A percentile compares a stretch with the other conserved stretches of the same genome.
Conservation (phyloP, 2,329 filamentous ascomycete genomes). For the Fusarium lyarnte region DNA sequence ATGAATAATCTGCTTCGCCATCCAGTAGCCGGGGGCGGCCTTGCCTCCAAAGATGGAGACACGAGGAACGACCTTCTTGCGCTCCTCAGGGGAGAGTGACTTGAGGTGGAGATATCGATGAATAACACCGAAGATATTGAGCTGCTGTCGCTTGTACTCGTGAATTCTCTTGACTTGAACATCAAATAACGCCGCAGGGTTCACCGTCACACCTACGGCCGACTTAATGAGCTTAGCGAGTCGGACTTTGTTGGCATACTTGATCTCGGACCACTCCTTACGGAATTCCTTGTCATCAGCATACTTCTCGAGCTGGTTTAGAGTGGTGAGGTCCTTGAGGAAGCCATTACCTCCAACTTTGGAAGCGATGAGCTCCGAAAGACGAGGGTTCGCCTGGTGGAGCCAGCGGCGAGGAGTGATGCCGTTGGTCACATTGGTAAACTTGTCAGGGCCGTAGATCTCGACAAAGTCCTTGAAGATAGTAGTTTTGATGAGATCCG, state of each 20-base stretch:
- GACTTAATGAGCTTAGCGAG: constrained; percentile 92
- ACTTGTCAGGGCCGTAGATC: constrained; percentile 96
- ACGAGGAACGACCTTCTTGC: constrained; percentile 85
- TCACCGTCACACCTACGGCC: constrained; percentile 81
- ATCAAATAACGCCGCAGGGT: constrained; percentile 90
- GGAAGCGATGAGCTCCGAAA: constrained; percentile 91
- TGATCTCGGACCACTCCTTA: constrained; percentile 96
- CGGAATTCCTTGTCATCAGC: constrained; percentile 90
- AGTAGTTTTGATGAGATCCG: constrained; percentile 97
- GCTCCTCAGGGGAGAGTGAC: constrained; percentile 81
- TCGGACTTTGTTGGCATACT: constrained; percentile 93
- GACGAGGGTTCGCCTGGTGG: constrained; percentile 93
- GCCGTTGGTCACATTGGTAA: constrained; percentile 98
- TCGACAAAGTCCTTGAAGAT: constrained; percentile 99
- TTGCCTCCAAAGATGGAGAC: constrained; percentile 98
- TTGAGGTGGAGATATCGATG: constrained; percentile 93
- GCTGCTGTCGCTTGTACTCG: constrained; percentile 98
- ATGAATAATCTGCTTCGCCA: constrained; percentile 99
- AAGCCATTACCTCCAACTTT: constrained; percentile 87
- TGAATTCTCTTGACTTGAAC: constrained; percentile 99
- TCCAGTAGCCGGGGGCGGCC: constrained; percentile 98
- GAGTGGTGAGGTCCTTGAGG: constrained; percentile 86
- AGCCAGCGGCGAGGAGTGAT: constrained; percentile 97
- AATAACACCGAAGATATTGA: constrained; percentile 99
- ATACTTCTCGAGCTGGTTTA: constrained; percentile 86